Percentiles rank a stretch among this genome's conserved stretches.
phyloP scores from a whole-genome alignment of 192 early-diverging fungal genomes.

The Linnemannia schmuckeri region DNA sequence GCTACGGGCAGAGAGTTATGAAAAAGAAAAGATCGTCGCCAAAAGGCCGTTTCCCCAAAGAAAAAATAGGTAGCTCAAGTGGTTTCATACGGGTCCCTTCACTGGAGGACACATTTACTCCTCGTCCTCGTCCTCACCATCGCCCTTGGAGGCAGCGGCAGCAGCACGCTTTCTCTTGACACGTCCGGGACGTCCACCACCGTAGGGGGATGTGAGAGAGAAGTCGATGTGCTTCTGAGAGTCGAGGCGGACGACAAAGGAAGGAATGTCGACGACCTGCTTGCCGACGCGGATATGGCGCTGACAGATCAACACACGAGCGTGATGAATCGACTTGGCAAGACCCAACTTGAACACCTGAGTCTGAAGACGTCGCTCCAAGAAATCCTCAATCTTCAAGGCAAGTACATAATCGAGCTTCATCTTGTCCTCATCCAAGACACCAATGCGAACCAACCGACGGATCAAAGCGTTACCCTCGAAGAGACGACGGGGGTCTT shows the following conservation, averaged over 20 bases:
- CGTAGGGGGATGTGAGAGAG: conserved; percentile 90
- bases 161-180: conserved; percentile 94
- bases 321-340: conserved; percentile 98
- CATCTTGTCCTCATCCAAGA: conserved; percentile 97
- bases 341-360: conserved; percentile 98
- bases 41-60: not conserved
- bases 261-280: conserved; percentile 97
- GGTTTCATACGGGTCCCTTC: too few species aligned
- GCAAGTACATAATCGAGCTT: conserved; percentile 98
- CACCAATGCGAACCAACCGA: conserved; percentile 97
- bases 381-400: conserved; percentile 97
- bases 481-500: conserved; percentile 97
- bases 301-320: conserved; percentile 97
- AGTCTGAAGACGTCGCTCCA: conserved; percentile 97
- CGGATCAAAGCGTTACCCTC: conserved; percentile 99
- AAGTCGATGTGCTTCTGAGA: conserved; percentile 74
- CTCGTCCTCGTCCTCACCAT: conserved; percentile 72
- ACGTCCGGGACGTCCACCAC: conserved; percentile 98
- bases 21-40: not conserved
- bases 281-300: conserved; percentile 98
- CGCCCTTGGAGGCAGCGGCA: conserved; percentile 69
- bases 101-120: conserved; percentile 9
- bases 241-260: conserved; percentile 88
- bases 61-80: not conserved
- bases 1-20: conserved; percentile 4